These are phyloP conservation scores for Micractinium conductrix DNA, from an alignment of 139 green algal genomes.

Conservation along the genomic window DNA sequence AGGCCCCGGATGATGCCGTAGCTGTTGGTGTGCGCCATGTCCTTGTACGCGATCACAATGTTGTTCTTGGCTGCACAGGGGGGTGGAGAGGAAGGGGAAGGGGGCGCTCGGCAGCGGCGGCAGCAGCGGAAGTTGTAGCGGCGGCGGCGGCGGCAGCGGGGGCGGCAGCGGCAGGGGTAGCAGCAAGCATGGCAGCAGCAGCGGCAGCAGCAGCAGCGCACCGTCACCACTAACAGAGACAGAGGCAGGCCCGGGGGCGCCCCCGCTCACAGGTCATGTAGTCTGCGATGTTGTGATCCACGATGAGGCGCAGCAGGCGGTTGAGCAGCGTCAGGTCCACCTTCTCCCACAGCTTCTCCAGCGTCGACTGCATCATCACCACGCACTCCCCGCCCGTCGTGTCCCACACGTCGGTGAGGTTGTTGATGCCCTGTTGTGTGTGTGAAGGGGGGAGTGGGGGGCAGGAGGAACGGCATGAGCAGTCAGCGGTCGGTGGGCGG, in stretches of 20 bases:
- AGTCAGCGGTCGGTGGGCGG: too few relatives aligned
- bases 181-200: too few relatives aligned
- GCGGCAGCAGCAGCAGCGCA: too few relatives aligned
- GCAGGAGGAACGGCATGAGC: too few relatives aligned
- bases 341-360: conserved; percentile 99
- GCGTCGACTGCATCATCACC: conserved; percentile 95
- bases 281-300: conserved; percentile 99
- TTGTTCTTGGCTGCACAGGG: conserved; percentile 69
- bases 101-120: not conserved
- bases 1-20: conserved; percentile 98
- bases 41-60: conserved; percentile 90
- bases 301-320: conserved; percentile 95
- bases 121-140: too few relatives aligned
- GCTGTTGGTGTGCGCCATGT: conserved; percentile 99
- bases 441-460: too few relatives aligned
- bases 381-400: conserved; percentile 97
- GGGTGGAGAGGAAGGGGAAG: not conserved
- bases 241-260: not conserved
- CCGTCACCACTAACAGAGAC: too few relatives aligned
- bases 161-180: too few relatives aligned
- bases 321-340: conserved; percentile 98
- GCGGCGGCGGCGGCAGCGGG: too few relatives aligned
- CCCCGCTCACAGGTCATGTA: conserved; percentile 90
- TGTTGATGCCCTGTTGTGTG: conserved; percentile 96
- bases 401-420: conserved; percentile 96